Evolutionary conservation across 768 basidiomycete species (phyloP).

Genomic region (Termitomyces eurrhizus): DNA sequence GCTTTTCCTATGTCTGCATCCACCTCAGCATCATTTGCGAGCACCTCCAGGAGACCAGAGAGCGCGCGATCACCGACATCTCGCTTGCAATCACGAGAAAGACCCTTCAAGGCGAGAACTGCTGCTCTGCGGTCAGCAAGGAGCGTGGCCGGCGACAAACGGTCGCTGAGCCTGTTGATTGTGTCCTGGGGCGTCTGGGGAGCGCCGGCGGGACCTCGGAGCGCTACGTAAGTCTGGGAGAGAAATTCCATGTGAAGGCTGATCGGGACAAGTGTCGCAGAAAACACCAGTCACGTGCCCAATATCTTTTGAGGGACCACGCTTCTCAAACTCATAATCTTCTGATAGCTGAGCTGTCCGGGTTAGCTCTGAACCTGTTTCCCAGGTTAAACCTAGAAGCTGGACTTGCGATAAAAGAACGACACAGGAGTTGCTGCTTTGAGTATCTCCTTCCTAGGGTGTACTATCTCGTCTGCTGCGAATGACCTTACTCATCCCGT

Average conservation of each 20-base stretch:
- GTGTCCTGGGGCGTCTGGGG: constrained; percentile 84
- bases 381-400: not conserved
- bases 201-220: constrained; percentile 77
- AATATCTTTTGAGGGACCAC: not conserved
- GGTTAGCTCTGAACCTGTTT: not conserved
- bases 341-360: not conserved
- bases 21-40: constrained; percentile 84
- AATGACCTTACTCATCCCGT: not conserved
- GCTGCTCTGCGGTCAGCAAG: constrained; percentile 91
- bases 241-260: constrained; percentile 67
- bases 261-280: not conserved
- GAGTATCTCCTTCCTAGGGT: not conserved
- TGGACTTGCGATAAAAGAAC: not conserved
- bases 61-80: constrained; percentile 83
- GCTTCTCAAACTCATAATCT: not conserved
- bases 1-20: constrained; percentile 93
- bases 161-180: constrained; percentile 82
- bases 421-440: not conserved
- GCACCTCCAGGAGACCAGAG: constrained; percentile 70
- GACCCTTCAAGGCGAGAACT: constrained; percentile 90
- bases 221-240: constrained; percentile 80
- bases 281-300: constrained; percentile 12
- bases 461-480: not conserved
- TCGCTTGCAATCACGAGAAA: constrained; percentile 85
- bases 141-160: constrained; percentile 85